Conservation (phyloP, 768 basidiomycete species). For the Arthromyces matolae region DNA sequence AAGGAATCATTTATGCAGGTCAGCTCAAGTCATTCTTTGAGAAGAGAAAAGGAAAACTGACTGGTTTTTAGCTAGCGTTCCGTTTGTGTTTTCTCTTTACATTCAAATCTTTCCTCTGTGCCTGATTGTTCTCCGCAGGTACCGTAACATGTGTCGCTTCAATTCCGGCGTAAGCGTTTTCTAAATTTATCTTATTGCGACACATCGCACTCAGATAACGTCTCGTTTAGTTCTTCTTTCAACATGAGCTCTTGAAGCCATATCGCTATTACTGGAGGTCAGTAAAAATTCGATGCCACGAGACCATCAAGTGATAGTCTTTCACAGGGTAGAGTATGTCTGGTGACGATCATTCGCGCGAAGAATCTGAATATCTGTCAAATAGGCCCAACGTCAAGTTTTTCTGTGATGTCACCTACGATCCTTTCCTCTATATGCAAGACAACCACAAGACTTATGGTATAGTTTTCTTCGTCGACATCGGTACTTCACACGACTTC, state of each 20-base stretch:
- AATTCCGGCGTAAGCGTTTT: slow-evolving; percentile 72
- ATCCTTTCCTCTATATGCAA: slow-evolving; percentile 81
- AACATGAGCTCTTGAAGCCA: slow-evolving; percentile 68
- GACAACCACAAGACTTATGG: slow-evolving; percentile 52
- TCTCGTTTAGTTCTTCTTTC: slow-evolving; percentile 68
- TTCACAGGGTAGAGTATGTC: slow-evolving; percentile 67
- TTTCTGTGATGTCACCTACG: slow-evolving; percentile 73
- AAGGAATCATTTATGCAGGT: slow-evolving; percentile 63
- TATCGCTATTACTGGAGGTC: slow-evolving; percentile 84
- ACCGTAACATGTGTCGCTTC: slow-evolving; percentile 95
- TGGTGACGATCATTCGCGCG: not conserved
- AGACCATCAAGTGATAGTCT: not conserved
- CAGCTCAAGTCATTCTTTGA: no score
- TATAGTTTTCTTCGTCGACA: slow-evolving; percentile 15
- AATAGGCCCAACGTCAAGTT: slow-evolving; percentile 70
- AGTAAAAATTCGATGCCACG: slow-evolving; percentile 15
- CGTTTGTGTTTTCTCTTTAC: slow-evolving; percentile 41
- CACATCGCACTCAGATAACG: slow-evolving; percentile 1
- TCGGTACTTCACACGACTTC: not conserved
- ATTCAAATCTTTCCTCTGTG: not conserved
- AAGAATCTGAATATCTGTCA: not conserved
- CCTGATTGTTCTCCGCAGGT: slow-evolving; percentile 35
- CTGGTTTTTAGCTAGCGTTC: slow-evolving; percentile 54
- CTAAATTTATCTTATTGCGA: not conserved
- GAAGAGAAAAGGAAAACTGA: no score